A percentile compares a stretch with the other conserved stretches of the same genome.
phyloP scores from a whole-genome alignment of 805 yeast genomes.

The Yarrowia phangngaensis region DNA sequence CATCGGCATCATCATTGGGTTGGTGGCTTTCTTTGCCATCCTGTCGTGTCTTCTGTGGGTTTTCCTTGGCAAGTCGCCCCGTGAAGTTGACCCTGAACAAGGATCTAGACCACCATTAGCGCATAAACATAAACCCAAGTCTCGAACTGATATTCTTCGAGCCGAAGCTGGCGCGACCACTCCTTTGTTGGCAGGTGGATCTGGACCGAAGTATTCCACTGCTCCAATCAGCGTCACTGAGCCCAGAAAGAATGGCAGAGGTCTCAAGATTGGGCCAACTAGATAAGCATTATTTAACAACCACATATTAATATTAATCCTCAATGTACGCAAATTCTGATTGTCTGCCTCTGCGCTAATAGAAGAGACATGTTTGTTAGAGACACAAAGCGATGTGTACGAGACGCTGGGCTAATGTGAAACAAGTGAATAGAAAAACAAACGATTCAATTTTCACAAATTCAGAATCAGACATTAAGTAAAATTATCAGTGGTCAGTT shows the following conservation, averaged over 20 bases:
- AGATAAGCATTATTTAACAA: too few relatives aligned
- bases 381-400: too few relatives aligned
- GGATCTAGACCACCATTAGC: not conserved
- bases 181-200: conserved; percentile 7
- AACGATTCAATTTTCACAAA: too few relatives aligned
- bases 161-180: conserved; percentile 8
- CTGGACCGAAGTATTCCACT: not conserved
- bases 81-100: not conserved
- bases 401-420: too few relatives aligned
- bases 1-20: conserved; percentile 21
- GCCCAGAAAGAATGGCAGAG: conserved; percentile 21
- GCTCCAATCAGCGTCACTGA: conserved; percentile 21
- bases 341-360: too few relatives aligned
- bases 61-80: conserved; percentile 14
- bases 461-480: too few relatives aligned
- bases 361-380: too few relatives aligned
- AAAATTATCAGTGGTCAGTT: too few relatives aligned
- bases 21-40: conserved; percentile 20
- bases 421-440: too few relatives aligned
- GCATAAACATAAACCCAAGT: conserved; percentile 2
- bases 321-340: too few relatives aligned
- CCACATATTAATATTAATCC: too few relatives aligned
- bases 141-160: conserved; percentile 2
- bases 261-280: conserved; percentile 24
- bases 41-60: conserved; percentile 13